Evolutionary conservation across 306 rosid species (phyloP), one percentile per base, ranked within the genome.

Genomic region (Corylus heterophylla): DNA sequence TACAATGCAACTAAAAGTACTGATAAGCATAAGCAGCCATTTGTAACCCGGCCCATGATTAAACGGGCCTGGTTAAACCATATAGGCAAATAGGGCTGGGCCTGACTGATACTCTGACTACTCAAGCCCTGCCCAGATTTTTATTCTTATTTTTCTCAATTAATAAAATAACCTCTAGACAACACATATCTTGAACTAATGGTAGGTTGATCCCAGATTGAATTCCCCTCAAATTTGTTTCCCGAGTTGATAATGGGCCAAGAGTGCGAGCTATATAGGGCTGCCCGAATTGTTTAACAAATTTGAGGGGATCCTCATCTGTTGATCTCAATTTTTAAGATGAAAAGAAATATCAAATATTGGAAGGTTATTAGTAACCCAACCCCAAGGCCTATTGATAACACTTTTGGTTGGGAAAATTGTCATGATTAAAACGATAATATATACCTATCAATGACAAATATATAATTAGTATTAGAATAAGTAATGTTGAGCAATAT

Each of bases 51-150:
- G 35, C 55, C 66, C 55, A 39, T 16, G 31, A 63, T 37, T 51
- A 47, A 63, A 47, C 17, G 42, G 63, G 78, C 70, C 69, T 35
- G 12, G 55, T 78, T 69, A 80, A 74, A 69, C 69, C 75, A 45
- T 66, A 47, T 54, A 63, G 73, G 42, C 25, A 14, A 54, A 27
- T 52, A 73, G 47, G 37, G 16, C 37, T 22, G 7, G 13, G 66
- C 13, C 66, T 59, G 0, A 16, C 66, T 13, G n/a, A 59, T 4
- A 59, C 29, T 64, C 47, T 35, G 42, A 35, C 48, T 7, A 62
- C 13, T 62, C 44, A 62, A 62, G 17, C 10, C 70, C 48, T 8
- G 47, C 20, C 7, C 66, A 20, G 35, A 31, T 31, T 62, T 62
- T 62, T 29, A 12, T 29, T 61, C 27, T 62, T 27, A 22, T 27